Base-by-base conservation (phyloP, 768 basidiomycete genomes). In the Lactarius evosmus region DNA sequence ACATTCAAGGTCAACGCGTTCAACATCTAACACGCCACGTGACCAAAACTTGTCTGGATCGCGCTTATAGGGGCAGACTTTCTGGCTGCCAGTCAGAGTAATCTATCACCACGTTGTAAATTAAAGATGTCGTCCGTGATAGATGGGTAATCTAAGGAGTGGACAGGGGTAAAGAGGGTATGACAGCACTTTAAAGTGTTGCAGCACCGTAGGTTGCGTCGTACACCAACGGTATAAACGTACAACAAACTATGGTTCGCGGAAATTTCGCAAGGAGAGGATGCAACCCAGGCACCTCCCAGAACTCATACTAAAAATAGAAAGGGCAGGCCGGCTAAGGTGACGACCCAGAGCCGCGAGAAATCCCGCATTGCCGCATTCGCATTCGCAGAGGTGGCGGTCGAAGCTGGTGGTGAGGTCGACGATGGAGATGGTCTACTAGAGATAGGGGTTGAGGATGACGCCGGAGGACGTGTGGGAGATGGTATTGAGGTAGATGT, bases 321-420 rank as follows among this genome's bases (percentile, higher is more conserved):
- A 22, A 65, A 12, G n/a, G 55, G 34, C 4, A 61, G 25, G 30
- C 54, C 30, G 17, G 27, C 38, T 8, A 57, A 36, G 22, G 38
- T 52, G 55, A 61, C 16, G 30, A 16, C 32, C 40, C 40, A 53
- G 41, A 36, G 25, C 25, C 5, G 40, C 54, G 29, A 34, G 33
- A 36, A 44, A 9, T 51, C 40, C 19, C 16, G 59, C 30, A 25
- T 44, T 3, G 64, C 64, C 12, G 49, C 49, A 61, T 56, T 61
- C 27, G 49, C 12, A 25, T 7, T 19, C 16, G 63, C 34, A 34
- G 58, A 19, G 3, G 38, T 14, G 1, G 57, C 14, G 57, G 38
- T 7, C 12, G 34, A 32, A 46, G 11, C 11, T 14, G 34, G 17
- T 38, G 52, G 51, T 29, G 44, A 49, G 27, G 34, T 49, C 11